Evolutionary conservation across 768 basidiomycete genomes (phyloP).

Genomic region (Boletellus emodensis): DNA sequence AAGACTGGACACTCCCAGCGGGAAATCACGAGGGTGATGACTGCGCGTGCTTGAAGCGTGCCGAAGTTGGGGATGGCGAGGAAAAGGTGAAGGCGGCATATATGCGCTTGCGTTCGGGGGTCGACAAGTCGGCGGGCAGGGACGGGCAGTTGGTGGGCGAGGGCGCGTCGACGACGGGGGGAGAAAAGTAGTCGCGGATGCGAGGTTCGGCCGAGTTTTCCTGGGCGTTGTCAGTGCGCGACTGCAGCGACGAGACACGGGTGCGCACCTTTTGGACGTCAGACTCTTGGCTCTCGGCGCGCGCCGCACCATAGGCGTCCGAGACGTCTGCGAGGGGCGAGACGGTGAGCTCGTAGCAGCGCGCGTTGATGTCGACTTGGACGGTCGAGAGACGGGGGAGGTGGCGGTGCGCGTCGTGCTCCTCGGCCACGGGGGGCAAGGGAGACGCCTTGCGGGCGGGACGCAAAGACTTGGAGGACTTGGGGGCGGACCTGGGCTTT

Average conservation of each 20-base stretch:
- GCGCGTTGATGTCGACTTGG: conserved; percentile 63
- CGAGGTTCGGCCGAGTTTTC: conserved; percentile 54
- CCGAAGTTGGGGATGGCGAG: conserved; percentile 61
- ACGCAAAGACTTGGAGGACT: conserved; percentile 32
- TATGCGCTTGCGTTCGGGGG: conserved; percentile 69
- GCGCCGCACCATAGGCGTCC: conserved; percentile 55
- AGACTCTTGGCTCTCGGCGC: conserved; percentile 35
- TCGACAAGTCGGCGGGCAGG: conserved; percentile 64
- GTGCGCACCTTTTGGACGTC: conserved; percentile 49
- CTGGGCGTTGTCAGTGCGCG: conserved; percentile 28
- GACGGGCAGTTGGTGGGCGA: conserved; percentile 46
- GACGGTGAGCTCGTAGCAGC: conserved; percentile 77
- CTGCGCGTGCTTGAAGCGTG: conserved; percentile 47
- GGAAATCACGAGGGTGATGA: conserved; percentile 29
- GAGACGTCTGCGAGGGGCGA: conserved; percentile 74
- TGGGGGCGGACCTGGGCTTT: conserved; percentile 33
- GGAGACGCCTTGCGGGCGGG: conserved; percentile 50
- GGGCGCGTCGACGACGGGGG: conserved; percentile 19
- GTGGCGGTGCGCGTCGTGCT: conserved; percentile 35
- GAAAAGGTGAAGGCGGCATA: conserved; percentile 78
- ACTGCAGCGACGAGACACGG: not conserved
- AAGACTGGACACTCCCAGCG: conserved; percentile 16
- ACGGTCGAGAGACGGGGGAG: conserved; percentile 28
- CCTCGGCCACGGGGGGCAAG: conserved; percentile 60
- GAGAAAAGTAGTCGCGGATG: conserved; percentile 50